Base-by-base conservation (phyloP, 192 early-diverging fungal species). In the Phlyctochytrium planicorne region DNA sequence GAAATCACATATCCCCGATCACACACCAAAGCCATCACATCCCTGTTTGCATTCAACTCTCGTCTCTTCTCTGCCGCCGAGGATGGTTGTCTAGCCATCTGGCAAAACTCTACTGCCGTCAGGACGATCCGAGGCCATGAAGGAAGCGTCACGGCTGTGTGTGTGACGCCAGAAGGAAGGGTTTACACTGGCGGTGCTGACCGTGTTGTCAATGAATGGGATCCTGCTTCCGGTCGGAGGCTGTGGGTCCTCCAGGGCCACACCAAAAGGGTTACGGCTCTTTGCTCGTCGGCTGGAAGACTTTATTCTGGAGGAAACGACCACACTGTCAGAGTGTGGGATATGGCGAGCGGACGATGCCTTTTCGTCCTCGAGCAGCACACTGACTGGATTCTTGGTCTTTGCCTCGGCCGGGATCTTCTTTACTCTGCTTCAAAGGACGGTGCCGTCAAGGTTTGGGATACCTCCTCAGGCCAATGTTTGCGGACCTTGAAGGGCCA, bases 231-330 rank as follows among this genome's bases (percentile, higher is more conserved):
- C 23, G 69, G 47, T 16, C n/a, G 32, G 37, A 2, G 65, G 3
- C 30, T 24, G 36, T 70, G 67, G 69, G 30, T 52, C 20, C 30
- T 70, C 40, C 0, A 31, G 37, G 40, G 66, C 10, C 66, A 59
- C 27, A 57, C 66, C 27, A 24, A 20, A 24, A 24, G 55, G 30
- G 65, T 61, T 59, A 6, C 63, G 14, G 60, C 50, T 4, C 27
- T 40, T 14, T 53, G 61, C 61, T 30, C 67, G 31, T 53, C 52
- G 1, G 31, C 33, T 40, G 72, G 69, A 2, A 34, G 50, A 27
- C 30, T 81, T 14, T 81, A 68, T 60, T 73, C 76, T 2, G 64
- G 59, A 35, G 71, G 68, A 12, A 67, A 40, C 14, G 74, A 76
- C 37, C 47, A 69, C 6, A 47, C 37, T 2, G 64, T 69, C 25